Evolutionary conservation across 2,329 filamentous ascomycete genomes (phyloP), one percentile per base, ranked within the genome.

Genomic region (Penicillium sp.): DNA sequence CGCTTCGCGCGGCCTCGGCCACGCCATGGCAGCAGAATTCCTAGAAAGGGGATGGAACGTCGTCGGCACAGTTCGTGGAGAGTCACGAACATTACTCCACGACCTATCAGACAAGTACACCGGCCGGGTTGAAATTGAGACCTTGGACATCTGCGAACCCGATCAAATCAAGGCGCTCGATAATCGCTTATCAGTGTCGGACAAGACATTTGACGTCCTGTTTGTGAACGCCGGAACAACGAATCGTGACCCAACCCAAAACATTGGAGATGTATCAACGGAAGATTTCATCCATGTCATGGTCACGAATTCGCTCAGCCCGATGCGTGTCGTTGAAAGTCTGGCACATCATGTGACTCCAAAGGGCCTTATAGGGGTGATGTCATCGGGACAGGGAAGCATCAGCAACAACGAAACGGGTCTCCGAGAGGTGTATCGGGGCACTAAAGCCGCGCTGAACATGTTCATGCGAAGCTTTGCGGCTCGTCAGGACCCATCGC

Each of bases 401-500:
- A 44, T 52, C 15, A 52, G 38, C 49, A 52, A 52, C 38, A 52
- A 52, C 19, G 49, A 52, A 25, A 52, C 49, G 3, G 49, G 49
- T 23, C 49, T 25, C 6, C 25, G 49, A 44, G 49, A 52, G 27
- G 36, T 52, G 12, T 52, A 52, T n/a, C 49, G 49, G 5, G 49
- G 49, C 17, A 52, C 49, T 10, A 52, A 52, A 25, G 49, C 49
- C 0, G 49, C 49, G 29, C 29, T 52, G 6, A 52, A 52, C 10
- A 52, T 52, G 49, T 52, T 35, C 19, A 52, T 52, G 49, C 49
- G 49, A n/a, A 52, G 49, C 21, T 52, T 52, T 27, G 49, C 49
- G 6, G 38, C 49, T 33, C 49, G 49, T 19, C 49, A 35, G 39
- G 19, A 2, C 2, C 27, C 39, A n/a, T 52, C 21, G 27, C 36